Percentiles rank a stretch among this genome's conserved stretches.
These are phyloP conservation scores for Alternaria atra DNA, from an alignment of 2,329 filamentous ascomycete species.

Conservation along the genomic window DNA sequence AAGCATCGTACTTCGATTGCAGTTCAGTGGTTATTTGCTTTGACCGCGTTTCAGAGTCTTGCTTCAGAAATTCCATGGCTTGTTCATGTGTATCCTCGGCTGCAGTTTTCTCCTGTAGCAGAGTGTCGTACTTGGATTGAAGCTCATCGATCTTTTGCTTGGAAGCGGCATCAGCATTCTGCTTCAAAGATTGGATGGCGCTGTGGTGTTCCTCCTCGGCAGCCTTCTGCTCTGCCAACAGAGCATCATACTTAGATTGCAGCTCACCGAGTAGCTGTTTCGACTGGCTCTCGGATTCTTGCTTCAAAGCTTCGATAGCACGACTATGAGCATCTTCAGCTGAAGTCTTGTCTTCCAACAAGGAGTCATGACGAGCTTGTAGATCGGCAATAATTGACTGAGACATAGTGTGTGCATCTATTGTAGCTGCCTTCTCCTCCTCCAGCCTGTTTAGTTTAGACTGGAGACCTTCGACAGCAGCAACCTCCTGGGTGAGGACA, in stretches of 20 bases:
- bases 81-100: constrained; percentile 35
- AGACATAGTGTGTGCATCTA: constrained; percentile 35
- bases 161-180: constrained; percentile 33
- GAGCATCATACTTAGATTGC: constrained; percentile 39
- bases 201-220: constrained; percentile 35
- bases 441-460: constrained; percentile 23
- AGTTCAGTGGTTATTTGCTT: constrained; percentile 36
- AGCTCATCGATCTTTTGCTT: constrained; percentile 22
- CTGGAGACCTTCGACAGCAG: constrained; percentile 18
- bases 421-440: constrained; percentile 30
- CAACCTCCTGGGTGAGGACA: constrained; percentile 25
- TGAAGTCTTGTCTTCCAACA: constrained; percentile 41
- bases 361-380: constrained; percentile 39
- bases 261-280: constrained; percentile 40
- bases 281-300: constrained; percentile 39
- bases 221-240: constrained; percentile 40
- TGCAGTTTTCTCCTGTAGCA: constrained; percentile 38
- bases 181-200: constrained; percentile 38
- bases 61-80: constrained; percentile 37
- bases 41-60: constrained; percentile 32
- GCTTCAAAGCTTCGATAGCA: constrained; percentile 41
- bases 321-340: constrained; percentile 42
- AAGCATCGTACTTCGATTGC: constrained; percentile 40
- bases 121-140: constrained; percentile 23
- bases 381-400: constrained; percentile 41